Conservation (phyloP, 495 filamentous ascomycete genomes). For the Astrocystis sublimbata region DNA sequence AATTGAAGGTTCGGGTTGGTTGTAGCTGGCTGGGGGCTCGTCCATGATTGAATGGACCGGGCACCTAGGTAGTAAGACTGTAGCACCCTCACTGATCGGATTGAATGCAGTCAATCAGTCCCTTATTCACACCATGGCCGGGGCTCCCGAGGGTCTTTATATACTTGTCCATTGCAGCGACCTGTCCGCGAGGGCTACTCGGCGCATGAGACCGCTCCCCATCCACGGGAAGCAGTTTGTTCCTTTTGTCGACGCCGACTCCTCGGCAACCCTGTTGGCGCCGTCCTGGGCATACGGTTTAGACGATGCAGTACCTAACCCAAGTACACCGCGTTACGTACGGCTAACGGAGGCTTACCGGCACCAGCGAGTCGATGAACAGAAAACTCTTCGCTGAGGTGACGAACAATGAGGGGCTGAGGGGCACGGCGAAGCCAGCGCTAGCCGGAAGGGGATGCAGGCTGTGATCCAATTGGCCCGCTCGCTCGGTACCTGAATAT, state of each 20-base stretch:
- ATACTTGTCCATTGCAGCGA: constrained; percentile 1
- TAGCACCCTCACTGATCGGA: constrained; percentile 5
- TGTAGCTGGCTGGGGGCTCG: background rate
- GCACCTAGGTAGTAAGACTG: background rate
- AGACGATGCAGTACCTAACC: constrained; percentile 8
- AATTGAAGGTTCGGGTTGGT: constrained; percentile 5
- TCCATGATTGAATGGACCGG: constrained; percentile 6
- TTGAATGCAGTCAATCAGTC: background rate
- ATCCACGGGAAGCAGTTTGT: constrained; percentile 5
- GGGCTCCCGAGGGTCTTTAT: constrained; percentile 16
- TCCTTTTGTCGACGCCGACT: constrained; percentile 6
- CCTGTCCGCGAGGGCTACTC: background rate
- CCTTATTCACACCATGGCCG: background rate
- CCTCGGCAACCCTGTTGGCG: constrained; percentile 15
- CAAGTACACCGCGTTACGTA: background rate
- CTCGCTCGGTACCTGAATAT: constrained; percentile 37
- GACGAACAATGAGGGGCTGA: constrained; percentile 31
- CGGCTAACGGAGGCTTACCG: constrained; percentile 11
- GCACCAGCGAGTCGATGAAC: constrained; percentile 25
- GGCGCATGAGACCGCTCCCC: background rate
- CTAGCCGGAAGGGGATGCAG: constrained; percentile 30
- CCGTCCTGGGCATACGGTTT: constrained; percentile 10
- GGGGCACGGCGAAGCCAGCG: constrained; percentile 26
- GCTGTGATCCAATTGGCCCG: constrained; percentile 29
- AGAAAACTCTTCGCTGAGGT: constrained; percentile 28